Base-by-base conservation (phyloP, 192 early-diverging fungal species). In the Linnemannia hyalina region DNA sequence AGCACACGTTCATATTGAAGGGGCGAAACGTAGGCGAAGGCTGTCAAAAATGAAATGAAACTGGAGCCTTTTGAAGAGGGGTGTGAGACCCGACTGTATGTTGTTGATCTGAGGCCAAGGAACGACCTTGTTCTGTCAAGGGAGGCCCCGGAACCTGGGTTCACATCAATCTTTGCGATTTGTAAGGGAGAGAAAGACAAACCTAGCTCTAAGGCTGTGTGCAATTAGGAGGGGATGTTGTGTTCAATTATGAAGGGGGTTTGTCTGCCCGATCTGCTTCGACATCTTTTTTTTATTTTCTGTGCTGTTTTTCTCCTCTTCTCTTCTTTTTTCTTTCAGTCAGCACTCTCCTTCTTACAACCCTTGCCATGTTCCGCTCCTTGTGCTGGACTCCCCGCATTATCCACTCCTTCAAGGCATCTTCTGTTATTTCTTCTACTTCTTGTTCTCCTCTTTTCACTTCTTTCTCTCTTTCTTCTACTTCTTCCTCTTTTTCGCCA, bases 401-500 rank as follows among this genome's bases (percentile, higher is more conserved):
- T 29, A 38, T 54, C 73, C 54, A 49, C 73, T n/a, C 80, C 20
- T 36, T 52, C 74, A 35, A 47, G 46, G 47, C 42, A 49, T 11
- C 44, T 46, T 60, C 60, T 22, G 29, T 47, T 68, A 26, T 72
- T 5, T 38, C 73, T 69, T 70, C n/a, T 54, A 36, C 52, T 46
- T 60, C 4, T 70, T 60, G 22, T 75, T 57, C 63, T 57, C 35
- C 68, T 52, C 16, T 69, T 46, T 52, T 36, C 35, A 3, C 35
- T 15, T 44, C 52, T 81, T 46, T 40, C 63, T 18, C 47, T 26
- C 41, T 16, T 22, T 26, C 20, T 35, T 55, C 75, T 57, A 20
- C 47, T 29, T n/a, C n/a, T 55, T 40, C 57, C 23, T 70, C 73
- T 11, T 75, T 70, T 29, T 63, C 77, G 16, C 32, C 76, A 42